Evolutionary conservation across 495 filamentous ascomycete genomes (phyloP).

Genomic region (Penicillium steckii): DNA sequence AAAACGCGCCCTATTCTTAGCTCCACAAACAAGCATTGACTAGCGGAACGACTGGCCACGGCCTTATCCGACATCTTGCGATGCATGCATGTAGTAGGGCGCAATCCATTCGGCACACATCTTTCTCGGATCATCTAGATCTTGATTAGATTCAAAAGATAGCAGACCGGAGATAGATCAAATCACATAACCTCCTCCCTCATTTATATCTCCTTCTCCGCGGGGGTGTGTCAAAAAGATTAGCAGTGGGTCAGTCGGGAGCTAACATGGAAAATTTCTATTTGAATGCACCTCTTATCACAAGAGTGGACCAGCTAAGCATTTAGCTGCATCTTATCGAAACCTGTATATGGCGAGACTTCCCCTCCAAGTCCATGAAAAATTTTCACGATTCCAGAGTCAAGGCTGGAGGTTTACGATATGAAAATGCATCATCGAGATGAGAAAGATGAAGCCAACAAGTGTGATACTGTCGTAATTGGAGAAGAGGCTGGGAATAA

Average conservation of each 20-base stretch:
- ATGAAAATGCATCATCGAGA: background rate
- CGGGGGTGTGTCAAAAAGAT: background rate
- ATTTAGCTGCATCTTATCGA: background rate
- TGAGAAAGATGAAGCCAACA: background rate
- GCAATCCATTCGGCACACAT: too few species aligned
- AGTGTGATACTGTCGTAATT: background rate
- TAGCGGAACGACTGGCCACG: too few species aligned
- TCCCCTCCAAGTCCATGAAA: background rate
- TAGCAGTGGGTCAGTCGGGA: background rate
- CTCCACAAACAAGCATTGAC: too few species aligned
- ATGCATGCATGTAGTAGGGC: too few species aligned
- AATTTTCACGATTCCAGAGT: background rate
- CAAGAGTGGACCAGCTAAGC: background rate
- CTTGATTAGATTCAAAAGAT: too few species aligned
- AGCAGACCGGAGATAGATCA: background rate
- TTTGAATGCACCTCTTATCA: background rate
- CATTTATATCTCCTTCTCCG: background rate
- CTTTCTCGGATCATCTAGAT: too few species aligned
- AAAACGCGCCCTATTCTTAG: too few species aligned
- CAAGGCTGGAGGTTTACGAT: background rate
- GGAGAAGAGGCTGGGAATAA: background rate
- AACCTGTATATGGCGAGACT: background rate
- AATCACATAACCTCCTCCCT: background rate
- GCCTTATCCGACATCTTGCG: too few species aligned
- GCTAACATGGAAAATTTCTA: background rate